phyloP scores from a whole-genome alignment of 805 yeast species.

The Nakazawaea wyomingensis region DNA sequence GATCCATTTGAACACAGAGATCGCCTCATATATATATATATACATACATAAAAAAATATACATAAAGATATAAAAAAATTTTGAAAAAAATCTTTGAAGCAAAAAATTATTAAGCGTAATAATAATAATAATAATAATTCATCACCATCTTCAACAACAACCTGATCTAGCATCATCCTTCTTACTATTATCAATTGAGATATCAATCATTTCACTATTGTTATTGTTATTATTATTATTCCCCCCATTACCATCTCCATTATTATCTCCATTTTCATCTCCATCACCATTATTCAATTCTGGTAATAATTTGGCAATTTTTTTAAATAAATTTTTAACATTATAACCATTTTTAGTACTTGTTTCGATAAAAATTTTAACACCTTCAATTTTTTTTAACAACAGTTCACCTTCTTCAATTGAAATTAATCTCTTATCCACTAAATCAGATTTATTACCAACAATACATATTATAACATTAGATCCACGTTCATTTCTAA shows the following conservation, averaged over 20 bases:
- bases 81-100: too few species aligned
- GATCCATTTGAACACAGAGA: too few species aligned
- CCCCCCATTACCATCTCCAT: slow-evolving; percentile 6
- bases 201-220: slow-evolving; percentile 14
- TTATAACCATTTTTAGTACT: slow-evolving; percentile 94
- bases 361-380: slow-evolving; percentile 83
- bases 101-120: too few species aligned
- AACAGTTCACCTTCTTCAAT: slow-evolving; percentile 79
- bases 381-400: slow-evolving; percentile 59
- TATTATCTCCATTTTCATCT: slow-evolving; percentile 11
- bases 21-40: too few species aligned
- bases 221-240: background rate
- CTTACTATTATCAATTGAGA: slow-evolving; percentile 16
- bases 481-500: slow-evolving; percentile 83
- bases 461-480: slow-evolving; percentile 87
- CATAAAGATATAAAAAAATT: too few species aligned
- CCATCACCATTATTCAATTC: slow-evolving; percentile 47
- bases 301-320: slow-evolving; percentile 86
- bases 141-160: too few species aligned
- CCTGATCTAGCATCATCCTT: slow-evolving; percentile 13
- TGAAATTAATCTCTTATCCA: slow-evolving; percentile 76
- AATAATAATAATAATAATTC: too few species aligned
- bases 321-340: slow-evolving; percentile 83
- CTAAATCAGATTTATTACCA: slow-evolving; percentile 85
- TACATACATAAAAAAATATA: too few species aligned